Percentiles rank a stretch among this genome's conserved stretches.
phyloP scores from a whole-genome alignment of 352 stramenopile genomes.

The Pythium monospermum region DNA sequence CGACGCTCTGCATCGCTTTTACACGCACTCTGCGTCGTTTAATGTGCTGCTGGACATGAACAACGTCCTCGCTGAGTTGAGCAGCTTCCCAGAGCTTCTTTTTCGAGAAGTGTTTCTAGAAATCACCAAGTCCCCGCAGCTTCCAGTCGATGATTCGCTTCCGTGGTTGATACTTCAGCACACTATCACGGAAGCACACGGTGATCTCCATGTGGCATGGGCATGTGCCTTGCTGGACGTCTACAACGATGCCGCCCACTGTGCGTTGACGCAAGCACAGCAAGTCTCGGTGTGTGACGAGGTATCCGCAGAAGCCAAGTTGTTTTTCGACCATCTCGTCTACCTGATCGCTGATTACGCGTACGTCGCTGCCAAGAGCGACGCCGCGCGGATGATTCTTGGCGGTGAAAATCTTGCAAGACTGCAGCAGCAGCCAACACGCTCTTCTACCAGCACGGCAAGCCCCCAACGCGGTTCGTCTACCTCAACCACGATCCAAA shows the following conservation, averaged over 20 bases:
- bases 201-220: not conserved
- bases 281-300: conserved; percentile 78
- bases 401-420: conserved; percentile 2
- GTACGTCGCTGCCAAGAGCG: conserved; percentile 57
- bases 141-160: conserved; percentile 78
- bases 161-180: conserved; percentile 78
- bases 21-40: conserved; percentile 42
- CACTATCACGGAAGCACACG: conserved; percentile 11
- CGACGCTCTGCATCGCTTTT: conserved; percentile 51
- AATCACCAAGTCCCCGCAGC: conserved; percentile 56
- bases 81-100: conserved; percentile 71
- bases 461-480: too few species aligned
- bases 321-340: conserved; percentile 77
- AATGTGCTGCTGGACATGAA: conserved; percentile 47
- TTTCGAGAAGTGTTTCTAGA: conserved; percentile 82
- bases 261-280: conserved; percentile 44
- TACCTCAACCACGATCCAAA: not conserved
- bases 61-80: conserved; percentile 37
- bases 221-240: conserved; percentile 64
- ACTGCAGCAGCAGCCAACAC: not conserved
- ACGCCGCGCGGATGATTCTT: conserved; percentile 16
- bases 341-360: conserved; percentile 60
- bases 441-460: too few species aligned
- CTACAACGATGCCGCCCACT: conserved; percentile 79
- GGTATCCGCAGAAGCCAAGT: conserved; percentile 70